phyloP scores from a whole-genome alignment of 176 grass and related monocot species.

The Leersia perrieri region DNA sequence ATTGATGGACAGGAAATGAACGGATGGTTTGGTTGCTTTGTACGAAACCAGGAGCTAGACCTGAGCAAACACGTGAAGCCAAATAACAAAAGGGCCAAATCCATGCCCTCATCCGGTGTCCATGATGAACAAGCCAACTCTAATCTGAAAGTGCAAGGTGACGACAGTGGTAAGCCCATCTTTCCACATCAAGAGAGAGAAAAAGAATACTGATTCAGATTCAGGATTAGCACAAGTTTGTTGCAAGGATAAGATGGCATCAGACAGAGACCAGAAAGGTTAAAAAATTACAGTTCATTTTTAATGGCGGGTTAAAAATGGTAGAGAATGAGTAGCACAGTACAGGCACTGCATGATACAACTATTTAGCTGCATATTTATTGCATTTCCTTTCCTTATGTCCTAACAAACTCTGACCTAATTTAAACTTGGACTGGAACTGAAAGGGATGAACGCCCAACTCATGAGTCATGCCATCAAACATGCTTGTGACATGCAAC shows the following conservation, averaged over 20 bases:
- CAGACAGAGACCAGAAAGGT: neutral
- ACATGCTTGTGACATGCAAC: neutral
- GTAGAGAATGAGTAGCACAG: neutral
- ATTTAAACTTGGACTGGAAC: neutral
- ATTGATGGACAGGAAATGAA: neutral
- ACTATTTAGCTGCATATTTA: neutral
- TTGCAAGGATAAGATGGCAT: neutral
- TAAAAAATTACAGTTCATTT: neutral
- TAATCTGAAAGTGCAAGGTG: neutral
- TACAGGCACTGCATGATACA: neutral
- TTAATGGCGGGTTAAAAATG: neutral
- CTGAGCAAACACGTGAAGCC: neutral
- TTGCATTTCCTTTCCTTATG: neutral
- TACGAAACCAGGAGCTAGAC: neutral
- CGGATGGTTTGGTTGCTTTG: neutral
- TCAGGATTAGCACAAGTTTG: neutral
- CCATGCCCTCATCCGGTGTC: neutral
- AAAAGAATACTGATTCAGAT: neutral
- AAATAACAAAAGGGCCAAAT: neutral
- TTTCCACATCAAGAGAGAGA: neutral
- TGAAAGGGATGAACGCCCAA: neutral
- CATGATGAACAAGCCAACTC: neutral
- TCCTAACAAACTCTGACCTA: neutral
- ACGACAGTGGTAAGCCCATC: neutral
- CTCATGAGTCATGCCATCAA: neutral